Conservation (phyloP, 2,329 filamentous ascomycete species). For the Phaeoacremonium minimum region DNA sequence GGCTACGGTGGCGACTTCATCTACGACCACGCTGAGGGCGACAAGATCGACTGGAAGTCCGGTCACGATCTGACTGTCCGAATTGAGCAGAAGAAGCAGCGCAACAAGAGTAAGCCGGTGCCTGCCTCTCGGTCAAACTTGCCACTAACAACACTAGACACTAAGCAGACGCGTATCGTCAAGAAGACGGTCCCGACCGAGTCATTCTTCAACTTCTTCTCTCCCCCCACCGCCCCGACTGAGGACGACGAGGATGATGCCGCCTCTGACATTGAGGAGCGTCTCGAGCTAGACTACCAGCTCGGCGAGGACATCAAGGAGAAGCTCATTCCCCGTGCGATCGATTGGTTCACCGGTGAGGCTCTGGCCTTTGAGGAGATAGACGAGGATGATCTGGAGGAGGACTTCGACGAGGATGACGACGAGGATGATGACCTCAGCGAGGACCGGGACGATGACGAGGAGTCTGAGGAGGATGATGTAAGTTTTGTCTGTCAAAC, state of each 20-base stretch:
- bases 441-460: constrained; percentile 79
- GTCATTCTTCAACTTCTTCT: constrained; percentile 99
- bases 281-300: constrained; percentile 96
- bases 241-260: constrained; percentile 71
- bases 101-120: constrained; percentile 83
- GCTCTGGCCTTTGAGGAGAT: constrained; percentile 95
- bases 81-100: constrained; percentile 98
- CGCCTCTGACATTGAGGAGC: constrained; percentile 90
- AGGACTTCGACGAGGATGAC: constrained; percentile 83
- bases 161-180: constrained; percentile 97
- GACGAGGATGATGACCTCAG: constrained; percentile 88
- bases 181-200: constrained; percentile 99
- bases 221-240: constrained; percentile 80
- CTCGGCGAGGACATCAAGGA: constrained; percentile 99
- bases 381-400: constrained; percentile 75
- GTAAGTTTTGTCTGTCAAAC: constrained; percentile 35
- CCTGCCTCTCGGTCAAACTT: background rate
- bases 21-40: constrained; percentile 97
- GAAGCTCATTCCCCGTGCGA: constrained; percentile 96
- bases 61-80: constrained; percentile 91
- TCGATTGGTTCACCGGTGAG: constrained; percentile 99
- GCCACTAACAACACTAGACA: constrained; percentile 58
- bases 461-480: constrained; percentile 71
- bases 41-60: constrained; percentile 95
- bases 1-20: constrained; percentile 99